Evolutionary conservation across 2,329 filamentous ascomycete species (phyloP), one percentile per base, ranked within the genome.

Genomic region (Claviceps sp.): DNA sequence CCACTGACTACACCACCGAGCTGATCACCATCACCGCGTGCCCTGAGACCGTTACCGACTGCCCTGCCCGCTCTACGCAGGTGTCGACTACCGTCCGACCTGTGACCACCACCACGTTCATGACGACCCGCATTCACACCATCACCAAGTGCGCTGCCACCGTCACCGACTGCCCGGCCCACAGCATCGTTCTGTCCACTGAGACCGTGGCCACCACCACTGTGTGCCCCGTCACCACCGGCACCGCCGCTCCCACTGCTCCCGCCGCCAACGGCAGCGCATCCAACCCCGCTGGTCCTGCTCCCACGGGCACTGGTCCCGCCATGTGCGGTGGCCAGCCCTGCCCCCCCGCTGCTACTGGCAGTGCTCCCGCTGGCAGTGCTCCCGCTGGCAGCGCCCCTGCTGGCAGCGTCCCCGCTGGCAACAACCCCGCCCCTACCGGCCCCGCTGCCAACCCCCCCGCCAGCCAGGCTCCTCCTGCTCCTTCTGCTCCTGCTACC

Each of bases 1-100:
- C 66, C 50, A 74, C 77, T 64, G 70, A 78, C 70, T 81, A 75
- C 73, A 66, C 71, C 66, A 81, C 78, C 62, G 69, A 75, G 65
- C 67, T 78, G 62, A 68, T 77, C 60, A 83, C 79, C 68, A 70
- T 83, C 74, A 82, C 77, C 64, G 74, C 73, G 55, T 84, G 80
- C 73, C 73, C 69, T 54, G 70, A 75, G 51, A 72, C 72, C 54
- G 77, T 82, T 63, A 77, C 78, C 65, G 63, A 84, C 79, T 84
- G 81, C 75, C 75, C 75, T 52, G 71, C 67, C 55, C 58, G 63
- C 58, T 67, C 64, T 50, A 72, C 67, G 60, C 58, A 59, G 51
- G 63, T 69, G 55, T 59, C 64, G 57, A 69, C 67, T 56, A 67
- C 64, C 59, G 58, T 69, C 53, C 58, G 69, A 50, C 63, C 73